A percentile compares a stretch with the other conserved stretches of the same genome.
These are phyloP conservation scores for Byssothecium circinans DNA, from an alignment of 2,329 filamentous ascomycete species.

Conservation along the genomic window DNA sequence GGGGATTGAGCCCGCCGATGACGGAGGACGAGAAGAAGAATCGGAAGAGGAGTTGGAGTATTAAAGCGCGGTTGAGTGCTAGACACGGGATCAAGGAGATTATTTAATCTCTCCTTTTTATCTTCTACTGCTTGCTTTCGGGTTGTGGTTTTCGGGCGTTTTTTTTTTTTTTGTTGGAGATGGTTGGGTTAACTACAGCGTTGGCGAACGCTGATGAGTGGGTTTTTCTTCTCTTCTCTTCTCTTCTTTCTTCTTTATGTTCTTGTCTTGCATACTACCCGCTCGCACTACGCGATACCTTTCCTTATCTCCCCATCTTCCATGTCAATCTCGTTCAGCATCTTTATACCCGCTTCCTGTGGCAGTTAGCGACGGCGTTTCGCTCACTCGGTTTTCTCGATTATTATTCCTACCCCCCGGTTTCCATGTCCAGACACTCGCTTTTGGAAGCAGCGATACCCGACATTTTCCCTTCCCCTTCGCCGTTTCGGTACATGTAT, in stretches of 20 bases:
- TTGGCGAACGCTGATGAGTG: background rate
- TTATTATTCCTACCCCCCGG: too few relatives aligned
- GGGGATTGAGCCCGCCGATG: constrained; percentile 9
- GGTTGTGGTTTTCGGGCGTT: background rate
- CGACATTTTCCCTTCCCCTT: background rate
- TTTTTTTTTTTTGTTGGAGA: background rate
- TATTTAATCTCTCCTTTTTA: constrained; percentile 13
- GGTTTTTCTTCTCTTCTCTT: background rate
- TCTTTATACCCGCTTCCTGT: background rate
- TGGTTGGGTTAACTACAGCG: background rate
- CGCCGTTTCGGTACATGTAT: background rate
- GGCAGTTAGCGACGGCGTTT: background rate
- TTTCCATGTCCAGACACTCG: background rate
- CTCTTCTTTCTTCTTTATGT: background rate
- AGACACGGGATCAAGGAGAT: constrained; percentile 33
- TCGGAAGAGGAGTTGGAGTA: constrained; percentile 34
- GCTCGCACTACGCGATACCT: background rate
- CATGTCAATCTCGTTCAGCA: background rate
- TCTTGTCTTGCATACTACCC: background rate
- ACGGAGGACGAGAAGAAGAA: constrained; percentile 17
- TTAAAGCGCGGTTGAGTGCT: constrained; percentile 26
- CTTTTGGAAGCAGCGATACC: background rate
- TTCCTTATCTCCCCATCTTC: background rate
- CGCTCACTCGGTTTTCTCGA: too few relatives aligned
- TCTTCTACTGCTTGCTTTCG: background rate